Evolutionary conservation across 2,329 filamentous ascomycete genomes (phyloP).

Genomic region (Parastagonospora avenae): DNA sequence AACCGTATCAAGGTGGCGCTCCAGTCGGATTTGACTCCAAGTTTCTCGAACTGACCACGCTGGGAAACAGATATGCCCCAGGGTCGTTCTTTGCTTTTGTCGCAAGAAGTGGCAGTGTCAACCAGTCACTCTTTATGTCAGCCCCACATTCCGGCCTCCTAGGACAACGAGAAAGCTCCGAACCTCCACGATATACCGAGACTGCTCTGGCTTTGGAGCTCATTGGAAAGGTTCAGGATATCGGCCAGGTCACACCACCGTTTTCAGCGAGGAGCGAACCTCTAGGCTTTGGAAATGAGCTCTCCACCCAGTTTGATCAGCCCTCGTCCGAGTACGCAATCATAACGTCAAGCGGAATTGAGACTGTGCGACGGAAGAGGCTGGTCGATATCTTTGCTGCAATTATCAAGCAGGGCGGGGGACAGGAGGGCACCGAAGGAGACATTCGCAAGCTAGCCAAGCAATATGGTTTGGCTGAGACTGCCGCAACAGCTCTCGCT

Average conservation of each 20-base stretch:
- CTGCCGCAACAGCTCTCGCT: conserved; percentile 85
- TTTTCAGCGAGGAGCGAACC: conserved; percentile 66
- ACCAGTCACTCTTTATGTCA: conserved; percentile 78
- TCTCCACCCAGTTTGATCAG: conserved; percentile 93
- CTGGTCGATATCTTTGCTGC: conserved; percentile 92
- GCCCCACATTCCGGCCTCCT: conserved; percentile 89
- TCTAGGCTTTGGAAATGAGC: conserved; percentile 89
- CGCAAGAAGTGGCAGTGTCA: conserved; percentile 61
- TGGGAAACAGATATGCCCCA: conserved; percentile 71
- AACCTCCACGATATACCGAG: conserved; percentile 71
- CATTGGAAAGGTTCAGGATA: conserved; percentile 73
- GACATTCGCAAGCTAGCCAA: conserved; percentile 84
- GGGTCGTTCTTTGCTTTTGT: conserved; percentile 92
- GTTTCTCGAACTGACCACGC: conserved; percentile 47
- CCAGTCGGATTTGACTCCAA: conserved; percentile 35
- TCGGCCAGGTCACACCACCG: conserved; percentile 75
- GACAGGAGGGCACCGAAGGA: conserved; percentile 78
- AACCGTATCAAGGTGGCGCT: conserved; percentile 35
- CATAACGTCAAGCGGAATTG: conserved; percentile 87
- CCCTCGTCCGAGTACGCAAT: conserved; percentile 83
- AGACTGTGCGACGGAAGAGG: conserved; percentile 80
- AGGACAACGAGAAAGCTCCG: conserved; percentile 59
- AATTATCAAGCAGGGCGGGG: conserved; percentile 72
- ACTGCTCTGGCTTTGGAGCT: conserved; percentile 80
- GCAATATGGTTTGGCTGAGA: conserved; percentile 86